Percentiles rank a stretch among this genome's conserved stretches.
Conservation (phyloP, 805 yeast species). For the Maudiozyma turicensis region DNA sequence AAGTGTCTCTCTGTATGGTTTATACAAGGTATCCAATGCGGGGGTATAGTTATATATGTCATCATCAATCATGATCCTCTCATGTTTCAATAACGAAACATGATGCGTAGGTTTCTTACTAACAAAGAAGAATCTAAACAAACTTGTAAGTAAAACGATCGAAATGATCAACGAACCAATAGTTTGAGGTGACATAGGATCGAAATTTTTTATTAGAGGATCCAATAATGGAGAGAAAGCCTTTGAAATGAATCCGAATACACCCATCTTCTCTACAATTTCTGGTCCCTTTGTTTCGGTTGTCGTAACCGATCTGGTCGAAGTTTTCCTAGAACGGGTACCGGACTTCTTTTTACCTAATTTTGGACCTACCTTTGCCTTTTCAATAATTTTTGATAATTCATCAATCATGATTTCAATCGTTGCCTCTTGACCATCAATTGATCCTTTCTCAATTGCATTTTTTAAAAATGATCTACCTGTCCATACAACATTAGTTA, state of each 20-base stretch:
- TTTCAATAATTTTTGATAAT: constrained; percentile 23
- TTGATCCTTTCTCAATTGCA: constrained; percentile 65
- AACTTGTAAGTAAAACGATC: constrained; percentile 6
- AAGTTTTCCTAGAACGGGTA: background rate
- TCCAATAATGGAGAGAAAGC: background rate
- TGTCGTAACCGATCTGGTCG: background rate
- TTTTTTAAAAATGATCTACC: constrained; percentile 71
- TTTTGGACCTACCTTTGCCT: constrained; percentile 9
- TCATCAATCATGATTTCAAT: constrained; percentile 38
- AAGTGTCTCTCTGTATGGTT: constrained; percentile 20
- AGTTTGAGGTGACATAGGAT: constrained; percentile 12
- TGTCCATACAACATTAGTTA: constrained; percentile 58
- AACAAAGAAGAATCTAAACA: constrained; percentile 6
- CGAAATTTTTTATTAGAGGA: constrained; percentile 7
- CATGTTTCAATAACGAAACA: constrained; percentile 16
- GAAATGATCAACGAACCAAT: constrained; percentile 6
- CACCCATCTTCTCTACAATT: background rate
- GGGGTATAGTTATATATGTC: constrained; percentile 34
- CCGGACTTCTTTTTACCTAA: constrained; percentile 5
- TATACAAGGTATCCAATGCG: constrained; percentile 30
- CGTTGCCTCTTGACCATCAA: constrained; percentile 63
- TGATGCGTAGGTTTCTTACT: constrained; percentile 2
- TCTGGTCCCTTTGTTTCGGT: constrained; percentile 1
- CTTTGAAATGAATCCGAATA: background rate
- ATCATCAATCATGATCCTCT: constrained; percentile 28